Evolutionary conservation across 805 yeast genomes (phyloP), one percentile per base, ranked within the genome.

Genomic region (Yarrowia hollandica): DNA sequence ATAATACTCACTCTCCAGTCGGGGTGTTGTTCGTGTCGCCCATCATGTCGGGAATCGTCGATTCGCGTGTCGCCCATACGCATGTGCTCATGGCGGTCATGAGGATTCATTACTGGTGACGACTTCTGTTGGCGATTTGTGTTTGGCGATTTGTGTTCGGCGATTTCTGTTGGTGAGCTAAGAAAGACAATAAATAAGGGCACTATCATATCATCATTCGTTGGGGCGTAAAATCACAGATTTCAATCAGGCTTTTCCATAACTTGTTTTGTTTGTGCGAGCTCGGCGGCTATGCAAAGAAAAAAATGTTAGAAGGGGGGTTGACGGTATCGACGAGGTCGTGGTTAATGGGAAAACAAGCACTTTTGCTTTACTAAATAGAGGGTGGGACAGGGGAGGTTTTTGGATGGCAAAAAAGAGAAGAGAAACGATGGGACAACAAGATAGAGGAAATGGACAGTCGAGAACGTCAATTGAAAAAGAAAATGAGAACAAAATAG

Each of bases 101-200:
- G 25, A 12, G 35, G 52, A 12, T 44, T 44, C 52, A 44, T n/a
- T n/a, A n/a, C n/a, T n/a, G n/a, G n/a, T n/a, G n/a, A n/a, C n/a
- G n/a, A n/a, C n/a, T n/a, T n/a, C n/a, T n/a, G n/a, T n/a, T n/a
- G n/a, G n/a, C n/a, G n/a, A n/a, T n/a, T n/a, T n/a, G n/a, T n/a
- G n/a, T n/a, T n/a, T n/a, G n/a, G n/a, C n/a, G n/a, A n/a, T n/a
- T n/a, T n/a, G n/a, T n/a, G n/a, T n/a, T n/a, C n/a, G n/a, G n/a
- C n/a, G n/a, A n/a, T n/a, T 44, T 18, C 52, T 44, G 34, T 26
- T 41, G 50, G 52, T 44, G 35, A 44, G 52, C 52, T 28, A 19
- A 19, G 34, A 44, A 26, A 26, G 10, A 25, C 9, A 25, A 18
- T 6, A 26, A 41, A 11, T 12, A 18, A 3, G 15, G 48, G 22